A percentile compares a stretch with the other conserved stretches of the same genome.
Conservation (phyloP, 345 rosid species). For the Camelina hispida region DNA sequence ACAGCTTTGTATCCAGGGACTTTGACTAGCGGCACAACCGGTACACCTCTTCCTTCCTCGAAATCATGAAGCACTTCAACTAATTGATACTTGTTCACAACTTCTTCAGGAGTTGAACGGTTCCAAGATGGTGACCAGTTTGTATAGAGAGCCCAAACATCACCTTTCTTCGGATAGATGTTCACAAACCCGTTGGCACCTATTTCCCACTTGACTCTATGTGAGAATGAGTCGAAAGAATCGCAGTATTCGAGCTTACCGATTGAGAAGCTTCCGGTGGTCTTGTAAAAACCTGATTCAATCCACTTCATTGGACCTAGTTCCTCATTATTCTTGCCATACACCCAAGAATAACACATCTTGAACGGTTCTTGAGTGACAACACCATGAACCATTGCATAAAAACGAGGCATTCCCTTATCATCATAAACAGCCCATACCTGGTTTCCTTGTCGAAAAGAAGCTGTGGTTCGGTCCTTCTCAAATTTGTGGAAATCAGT, state of each 20-base stretch:
- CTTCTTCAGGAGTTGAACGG: conserved; percentile 51
- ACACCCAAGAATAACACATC: conserved; percentile 66
- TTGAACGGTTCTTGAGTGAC: conserved; percentile 60
- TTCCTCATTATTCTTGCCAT: conserved; percentile 54
- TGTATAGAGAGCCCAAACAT: conserved; percentile 47
- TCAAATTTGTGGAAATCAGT: conserved; percentile 74
- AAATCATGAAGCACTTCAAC: conserved; percentile 66
- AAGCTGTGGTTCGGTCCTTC: conserved; percentile 52
- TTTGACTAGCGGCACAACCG: conserved; percentile 58
- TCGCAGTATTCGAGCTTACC: too few species aligned
- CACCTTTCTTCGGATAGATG: neutral
- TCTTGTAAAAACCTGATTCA: neutral
- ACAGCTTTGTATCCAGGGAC: conserved; percentile 63
- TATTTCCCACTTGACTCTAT: neutral
- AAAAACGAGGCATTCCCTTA: conserved; percentile 75
- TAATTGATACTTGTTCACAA: conserved; percentile 60
- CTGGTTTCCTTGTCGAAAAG: conserved; percentile 56
- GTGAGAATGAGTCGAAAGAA: neutral
- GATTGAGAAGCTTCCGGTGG: neutral
- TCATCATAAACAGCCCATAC: conserved; percentile 77
- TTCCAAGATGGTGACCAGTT: conserved; percentile 74
- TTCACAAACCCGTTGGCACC: neutral
- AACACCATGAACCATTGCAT: conserved; percentile 60
- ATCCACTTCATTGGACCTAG: conserved; percentile 49
- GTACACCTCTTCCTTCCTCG: conserved; percentile 55